Conservation (phyloP, 2,329 filamentous ascomycete species). For the Stachybotrys echinatus region DNA sequence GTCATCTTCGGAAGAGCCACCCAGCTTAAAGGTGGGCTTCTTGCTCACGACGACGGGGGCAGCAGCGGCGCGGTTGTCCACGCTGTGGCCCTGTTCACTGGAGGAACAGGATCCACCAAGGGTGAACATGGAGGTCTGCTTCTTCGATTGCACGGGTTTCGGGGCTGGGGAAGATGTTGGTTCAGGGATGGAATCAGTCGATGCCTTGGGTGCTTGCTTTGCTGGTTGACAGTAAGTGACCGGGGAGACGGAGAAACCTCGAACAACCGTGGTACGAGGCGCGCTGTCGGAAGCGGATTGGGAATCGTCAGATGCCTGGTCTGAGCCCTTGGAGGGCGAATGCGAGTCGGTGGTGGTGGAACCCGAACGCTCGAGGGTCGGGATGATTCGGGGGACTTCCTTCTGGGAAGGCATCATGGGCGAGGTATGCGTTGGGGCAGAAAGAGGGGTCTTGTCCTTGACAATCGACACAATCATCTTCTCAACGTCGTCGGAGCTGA, state of each 20-base stretch:
- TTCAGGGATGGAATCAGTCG: constrained; percentile 58
- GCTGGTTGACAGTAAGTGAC: constrained; percentile 38
- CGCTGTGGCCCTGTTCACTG: constrained; percentile 43
- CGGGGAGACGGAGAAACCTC: constrained; percentile 78
- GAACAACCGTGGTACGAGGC: constrained; percentile 53
- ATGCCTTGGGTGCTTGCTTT: constrained; percentile 37
- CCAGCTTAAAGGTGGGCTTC: constrained; percentile 45
- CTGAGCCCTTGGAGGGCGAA: constrained; percentile 55
- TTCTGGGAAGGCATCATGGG: constrained; percentile 32
- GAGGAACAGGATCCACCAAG: constrained; percentile 82
- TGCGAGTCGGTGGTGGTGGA: constrained; percentile 40
- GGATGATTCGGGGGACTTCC: constrained; percentile 28
- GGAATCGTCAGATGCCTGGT: constrained; percentile 27
- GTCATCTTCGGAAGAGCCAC: constrained; percentile 66
- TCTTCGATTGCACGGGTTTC: constrained; percentile 66
- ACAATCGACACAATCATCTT: constrained; percentile 94
- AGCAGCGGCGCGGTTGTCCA: constrained; percentile 35
- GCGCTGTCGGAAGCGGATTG: constrained; percentile 20
- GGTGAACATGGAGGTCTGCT: constrained; percentile 56
- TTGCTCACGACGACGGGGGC: constrained; percentile 18
- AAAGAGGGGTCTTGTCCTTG: constrained; percentile 67
- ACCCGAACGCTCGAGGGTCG: constrained; percentile 33
- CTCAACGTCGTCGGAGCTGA: constrained; percentile 86
- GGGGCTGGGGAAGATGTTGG: constrained; percentile 49
- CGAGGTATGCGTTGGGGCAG: constrained; percentile 26